phyloP scores from a whole-genome alignment of 2,329 filamentous ascomycete genomes.

The Escovopsis weberi region DNA sequence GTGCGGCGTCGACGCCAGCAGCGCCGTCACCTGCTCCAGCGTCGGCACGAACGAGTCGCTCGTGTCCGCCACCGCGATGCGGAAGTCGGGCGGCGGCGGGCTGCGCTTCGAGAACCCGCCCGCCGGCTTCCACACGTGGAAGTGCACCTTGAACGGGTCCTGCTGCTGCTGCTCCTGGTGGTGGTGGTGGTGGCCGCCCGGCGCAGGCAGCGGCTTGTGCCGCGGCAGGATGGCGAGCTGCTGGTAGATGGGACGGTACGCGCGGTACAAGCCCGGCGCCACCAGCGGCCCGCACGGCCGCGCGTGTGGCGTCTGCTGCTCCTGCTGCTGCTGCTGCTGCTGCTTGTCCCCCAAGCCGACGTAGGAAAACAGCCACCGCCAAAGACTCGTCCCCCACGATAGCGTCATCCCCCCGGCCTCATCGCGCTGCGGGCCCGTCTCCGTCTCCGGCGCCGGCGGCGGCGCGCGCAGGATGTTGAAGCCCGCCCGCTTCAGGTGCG shows the following conservation, averaged over 20 bases:
- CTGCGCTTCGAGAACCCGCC: slow-evolving; percentile 62
- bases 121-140: slow-evolving; percentile 62
- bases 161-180: slow-evolving; percentile 9
- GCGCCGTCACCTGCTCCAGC: slow-evolving; percentile 50
- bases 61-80: slow-evolving; percentile 68
- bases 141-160: slow-evolving; percentile 58
- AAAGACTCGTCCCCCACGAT: slow-evolving; percentile 18
- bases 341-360: slow-evolving; percentile 17
- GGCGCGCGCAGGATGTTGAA: slow-evolving; percentile 67
- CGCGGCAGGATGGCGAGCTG: slow-evolving; percentile 60
- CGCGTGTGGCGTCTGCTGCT: too few relatives aligned
- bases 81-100: slow-evolving; percentile 68
- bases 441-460: slow-evolving; percentile 7
- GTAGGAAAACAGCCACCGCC: slow-evolving; percentile 40
- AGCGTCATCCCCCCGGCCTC: neutral
- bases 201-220: slow-evolving; percentile 38
- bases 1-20: slow-evolving; percentile 62
- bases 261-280: slow-evolving; percentile 48
- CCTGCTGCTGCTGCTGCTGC: slow-evolving; percentile 11
- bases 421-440: slow-evolving; percentile 7
- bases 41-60: slow-evolving; percentile 58
- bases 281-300: slow-evolving; percentile 41
- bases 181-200: slow-evolving; percentile 9
- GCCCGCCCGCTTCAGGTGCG: slow-evolving; percentile 67
- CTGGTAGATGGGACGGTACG: slow-evolving; percentile 57